Conservation (phyloP, 495 filamentous ascomycete genomes). For the Viridothelium virens region DNA sequence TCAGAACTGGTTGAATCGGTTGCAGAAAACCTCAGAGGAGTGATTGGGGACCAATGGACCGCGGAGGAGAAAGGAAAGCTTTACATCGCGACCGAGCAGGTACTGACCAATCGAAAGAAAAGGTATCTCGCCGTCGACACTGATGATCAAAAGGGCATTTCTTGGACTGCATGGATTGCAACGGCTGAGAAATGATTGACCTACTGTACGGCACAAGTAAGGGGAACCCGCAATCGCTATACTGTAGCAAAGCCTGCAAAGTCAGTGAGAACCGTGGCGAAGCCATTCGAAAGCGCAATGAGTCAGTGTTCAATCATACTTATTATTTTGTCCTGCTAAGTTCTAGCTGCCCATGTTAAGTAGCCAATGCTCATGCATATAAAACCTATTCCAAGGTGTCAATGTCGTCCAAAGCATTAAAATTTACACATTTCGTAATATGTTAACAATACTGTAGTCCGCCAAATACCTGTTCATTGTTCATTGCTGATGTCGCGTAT, state of each 20-base stretch:
- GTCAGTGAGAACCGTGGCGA: too few relatives aligned
- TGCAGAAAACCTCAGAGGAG: not conserved
- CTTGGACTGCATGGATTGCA: not conserved
- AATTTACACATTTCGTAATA: constrained; percentile 9
- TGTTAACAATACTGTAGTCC: not conserved
- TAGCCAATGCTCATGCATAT: too few relatives aligned
- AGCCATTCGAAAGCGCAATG: too few relatives aligned
- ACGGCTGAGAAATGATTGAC: not conserved
- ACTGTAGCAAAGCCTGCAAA: too few relatives aligned
- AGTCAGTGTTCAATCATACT: too few relatives aligned
- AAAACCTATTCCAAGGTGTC: too few relatives aligned
- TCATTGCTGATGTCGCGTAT: not conserved
- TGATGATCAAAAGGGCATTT: not conserved
- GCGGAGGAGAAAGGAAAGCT: not conserved
- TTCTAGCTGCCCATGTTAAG: too few relatives aligned
- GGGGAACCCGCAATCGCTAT: too few relatives aligned
- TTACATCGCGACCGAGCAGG: constrained; percentile 2
- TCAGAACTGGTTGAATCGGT: not conserved
- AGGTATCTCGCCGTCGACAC: not conserved
- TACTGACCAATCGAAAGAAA: not conserved
- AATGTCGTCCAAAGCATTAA: not conserved
- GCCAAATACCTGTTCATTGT: not conserved
- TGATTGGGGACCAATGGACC: not conserved
- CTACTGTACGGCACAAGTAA: not conserved
- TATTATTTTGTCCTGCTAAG: too few relatives aligned